These are phyloP conservation scores for Salix udensis DNA, from an alignment of 345 rosid genomes.

Conservation along the genomic window DNA sequence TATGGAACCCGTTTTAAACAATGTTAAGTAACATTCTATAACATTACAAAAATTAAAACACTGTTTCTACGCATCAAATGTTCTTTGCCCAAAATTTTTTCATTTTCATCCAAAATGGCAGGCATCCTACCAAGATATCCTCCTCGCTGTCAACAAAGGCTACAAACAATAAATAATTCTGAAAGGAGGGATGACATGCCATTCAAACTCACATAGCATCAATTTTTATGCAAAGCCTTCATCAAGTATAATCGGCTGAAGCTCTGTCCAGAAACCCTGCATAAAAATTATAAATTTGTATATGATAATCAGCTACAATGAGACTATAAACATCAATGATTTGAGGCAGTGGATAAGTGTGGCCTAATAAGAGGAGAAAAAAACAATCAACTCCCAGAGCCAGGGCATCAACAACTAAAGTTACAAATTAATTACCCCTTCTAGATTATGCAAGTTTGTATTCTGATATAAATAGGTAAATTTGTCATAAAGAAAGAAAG, in stretches of 20 bases:
- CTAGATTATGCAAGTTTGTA: not conserved
- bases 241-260: slow-evolving; percentile 73
- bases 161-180: not conserved
- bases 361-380: not conserved
- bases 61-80: not conserved
- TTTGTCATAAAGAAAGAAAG: not conserved
- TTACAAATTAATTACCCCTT: not conserved
- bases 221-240: slow-evolving; percentile 82
- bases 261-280: slow-evolving; percentile 96
- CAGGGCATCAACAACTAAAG: not conserved
- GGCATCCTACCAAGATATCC: not conserved
- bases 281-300: not conserved
- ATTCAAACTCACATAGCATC: slow-evolving; percentile 12
- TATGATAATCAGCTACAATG: not conserved
- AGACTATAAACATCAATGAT: not conserved
- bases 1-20: not conserved
- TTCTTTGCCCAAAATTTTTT: not conserved
- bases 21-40: not conserved
- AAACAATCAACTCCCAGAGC: not conserved
- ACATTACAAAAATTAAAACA: not conserved
- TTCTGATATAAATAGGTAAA: not conserved
- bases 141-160: not conserved
- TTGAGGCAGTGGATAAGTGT: not conserved
- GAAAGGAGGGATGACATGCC: not conserved
- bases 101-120: not conserved